Base-by-base conservation (phyloP, 805 yeast species). In the Jamesozyma piceae region DNA sequence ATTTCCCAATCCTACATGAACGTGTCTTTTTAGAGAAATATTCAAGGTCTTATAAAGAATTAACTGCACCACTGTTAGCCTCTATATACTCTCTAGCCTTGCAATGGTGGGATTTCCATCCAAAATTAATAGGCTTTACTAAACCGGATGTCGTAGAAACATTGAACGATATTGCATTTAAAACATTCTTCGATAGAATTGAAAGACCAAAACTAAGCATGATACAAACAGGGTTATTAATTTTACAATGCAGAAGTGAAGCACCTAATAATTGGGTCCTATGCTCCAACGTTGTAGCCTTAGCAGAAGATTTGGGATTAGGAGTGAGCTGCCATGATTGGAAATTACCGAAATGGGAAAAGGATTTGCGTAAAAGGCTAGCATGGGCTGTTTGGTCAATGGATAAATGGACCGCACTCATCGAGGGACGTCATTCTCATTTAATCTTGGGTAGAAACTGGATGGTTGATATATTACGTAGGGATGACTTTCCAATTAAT, bases 371-470 rank as follows among this genome's bases (percentile, higher is more conserved):
- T 41, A 75, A 86, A 52, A 70, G 97, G 45, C 64, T 90, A 38
- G 95, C 97, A 1, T 90, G 98, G 97, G 97, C 97, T 0, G 92
- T 88, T 1, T 90, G 78, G 70, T 69, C 83, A 40, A 95, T 88
- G 60, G 96, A 88, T 55, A 87, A 89, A 58, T 90, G 97, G 97
- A 72, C 82, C 9, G 69, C 95, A 1, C 64, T 89, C 38, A 76
- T 78, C 41, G 94, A 86, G 55, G 77, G 89, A 0, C 69, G 96
- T 35, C 95, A 95, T 2, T 81, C 95, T 0, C 95, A 87, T 60
- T 72, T 82, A 29, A 74, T 78, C 18, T 69, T 77, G 43, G 81
- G 79, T 2, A 65, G 72, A 43, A 84, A 87, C 57, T 90, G 97
- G 97, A 68, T 81, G 33, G 92, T 89, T 3, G 69, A 73, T 37